These are phyloP conservation scores for Endogone sp. DNA, from an alignment of 192 early-diverging fungal genomes.

Conservation along the genomic window DNA sequence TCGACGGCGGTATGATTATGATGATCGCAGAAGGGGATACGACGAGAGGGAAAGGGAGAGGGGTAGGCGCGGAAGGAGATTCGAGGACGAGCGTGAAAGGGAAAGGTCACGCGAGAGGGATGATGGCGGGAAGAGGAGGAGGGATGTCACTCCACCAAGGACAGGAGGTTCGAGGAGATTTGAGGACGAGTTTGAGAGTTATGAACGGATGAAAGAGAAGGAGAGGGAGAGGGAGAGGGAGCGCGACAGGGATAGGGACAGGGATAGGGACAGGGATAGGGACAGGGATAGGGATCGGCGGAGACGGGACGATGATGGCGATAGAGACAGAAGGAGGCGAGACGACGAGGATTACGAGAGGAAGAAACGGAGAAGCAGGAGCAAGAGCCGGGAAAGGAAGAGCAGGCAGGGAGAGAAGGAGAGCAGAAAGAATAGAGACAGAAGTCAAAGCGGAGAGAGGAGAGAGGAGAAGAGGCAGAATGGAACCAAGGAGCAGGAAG, in stretches of 20 bases:
- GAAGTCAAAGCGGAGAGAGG: not conserved
- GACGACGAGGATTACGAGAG: not conserved
- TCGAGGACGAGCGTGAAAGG: too few relatives aligned
- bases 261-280: not conserved
- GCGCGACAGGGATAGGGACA: not conserved
- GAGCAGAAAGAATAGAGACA: not conserved
- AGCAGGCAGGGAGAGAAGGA: too few relatives aligned
- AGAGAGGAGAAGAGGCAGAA: not conserved
- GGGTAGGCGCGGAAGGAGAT: too few relatives aligned
- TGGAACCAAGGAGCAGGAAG: not conserved
- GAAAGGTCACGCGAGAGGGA: not conserved
- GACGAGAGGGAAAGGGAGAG: not conserved
- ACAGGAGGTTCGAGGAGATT: not conserved
- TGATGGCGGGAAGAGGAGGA: not conserved
- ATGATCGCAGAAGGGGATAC: not conserved
- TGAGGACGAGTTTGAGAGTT: not conserved
- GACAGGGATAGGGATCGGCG: not conserved
- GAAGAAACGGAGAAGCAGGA: not conserved
- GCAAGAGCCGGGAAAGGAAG: not conserved
- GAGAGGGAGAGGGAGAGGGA: not conserved
- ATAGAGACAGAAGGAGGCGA: not conserved
- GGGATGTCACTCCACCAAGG: not conserved
- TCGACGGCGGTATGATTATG: not conserved
- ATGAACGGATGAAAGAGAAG: not conserved
- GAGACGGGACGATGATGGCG: not conserved